Base-by-base conservation (phyloP, 2,329 filamentous ascomycete species). In the Aspergillaceae sp. region DNA sequence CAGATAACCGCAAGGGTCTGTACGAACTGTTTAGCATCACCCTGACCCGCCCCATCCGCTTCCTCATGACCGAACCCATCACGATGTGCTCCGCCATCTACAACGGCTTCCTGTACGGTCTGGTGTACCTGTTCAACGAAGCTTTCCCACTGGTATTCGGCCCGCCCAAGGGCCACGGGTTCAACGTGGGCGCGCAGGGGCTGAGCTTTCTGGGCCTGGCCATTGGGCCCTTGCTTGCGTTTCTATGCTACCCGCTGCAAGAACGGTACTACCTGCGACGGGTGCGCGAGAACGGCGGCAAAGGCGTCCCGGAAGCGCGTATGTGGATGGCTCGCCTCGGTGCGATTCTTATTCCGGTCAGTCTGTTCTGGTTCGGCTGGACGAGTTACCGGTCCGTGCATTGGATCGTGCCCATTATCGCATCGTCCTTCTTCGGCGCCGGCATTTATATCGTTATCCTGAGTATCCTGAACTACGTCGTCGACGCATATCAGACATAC, bases 121-220 rank as follows among this genome's bases (percentile, higher is more conserved):
- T 88, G 7, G 86, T 87, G 61, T 87, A 87, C 69, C 83, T 85
- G 72, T 86, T 85, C 61, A 79, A 87, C 44, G 82, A 87, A 60
- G 82, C 80, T 0, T 87, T 86, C 53, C 67, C 70, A 0, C 70
- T 86, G 6, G 83, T 88, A 2, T 79, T 82, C 54, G 82, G 81
- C 60, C 19, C 19, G 19, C 19, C 19, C 1, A 71, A 82, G 11
- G 75, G 82, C 51, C 76, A 75, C 0, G 80, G 78, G 49, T 65
- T 69, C 4, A 70, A 75, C 0, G 76, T 79, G 7, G 78, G 78
- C 48, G 62, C 72, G 46, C 70, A 56, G 30, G 57, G 59, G 2
- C 87, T 83, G 75, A 56, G 67, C 36, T 87, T 87, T 56, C 63
- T 66, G 19, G 73, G 75, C 6, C 64, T 82, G 7, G 65, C 75